Base-by-base conservation (phyloP, 2,329 filamentous ascomycete genomes). In the Celoporthe dispersa region DNA sequence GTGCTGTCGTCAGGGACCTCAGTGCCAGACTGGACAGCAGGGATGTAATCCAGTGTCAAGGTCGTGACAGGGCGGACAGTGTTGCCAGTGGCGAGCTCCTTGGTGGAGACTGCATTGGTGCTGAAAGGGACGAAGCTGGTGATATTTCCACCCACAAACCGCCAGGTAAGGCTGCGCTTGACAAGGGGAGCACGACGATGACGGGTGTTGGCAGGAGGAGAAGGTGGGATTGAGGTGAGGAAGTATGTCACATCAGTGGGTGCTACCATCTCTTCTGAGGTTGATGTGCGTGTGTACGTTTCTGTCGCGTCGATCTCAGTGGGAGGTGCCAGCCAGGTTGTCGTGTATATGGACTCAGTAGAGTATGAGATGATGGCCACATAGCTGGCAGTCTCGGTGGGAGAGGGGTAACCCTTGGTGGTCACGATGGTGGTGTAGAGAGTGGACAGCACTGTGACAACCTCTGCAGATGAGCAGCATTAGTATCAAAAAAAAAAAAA, bases 181-280 rank as follows among this genome's bases (percentile, higher is more conserved):
- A 37, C 57, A 60, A 37, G 7, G 37, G 57, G 19, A 25, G 2
- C 28, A 59, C 4, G 11, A 35, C 1, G 11, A 35, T 6, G 11
- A n/a, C 0, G 3, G 8, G 31, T 60, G 33, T 19, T 35, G 33
- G 57, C 33, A 37, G 19, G 33, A n/a, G 33, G 57, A n/a, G 57
- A 35, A 11, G 33, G 19, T 14, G 57, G 57, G 57, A 25, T 22
- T 5, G 57, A 60, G 22, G 57, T 60, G 31, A 60, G 6, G 14
- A 37, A n/a, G 57, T 60, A 60, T 37, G 57, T 60, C 31, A 37
- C 57, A 33, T 60, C 57, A 22, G 57, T 60, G 19, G 57, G 57
- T 2, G 16, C 31, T 19, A 60, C 57, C n/a, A 60, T 35, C 57
- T 60, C 57, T 22, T 60, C 33, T 37, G 33, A n/a, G 19, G 33